Evolutionary conservation across 1,139 yeast genomes (phyloP).

Genomic region (Pneumocystis canis): DNA sequence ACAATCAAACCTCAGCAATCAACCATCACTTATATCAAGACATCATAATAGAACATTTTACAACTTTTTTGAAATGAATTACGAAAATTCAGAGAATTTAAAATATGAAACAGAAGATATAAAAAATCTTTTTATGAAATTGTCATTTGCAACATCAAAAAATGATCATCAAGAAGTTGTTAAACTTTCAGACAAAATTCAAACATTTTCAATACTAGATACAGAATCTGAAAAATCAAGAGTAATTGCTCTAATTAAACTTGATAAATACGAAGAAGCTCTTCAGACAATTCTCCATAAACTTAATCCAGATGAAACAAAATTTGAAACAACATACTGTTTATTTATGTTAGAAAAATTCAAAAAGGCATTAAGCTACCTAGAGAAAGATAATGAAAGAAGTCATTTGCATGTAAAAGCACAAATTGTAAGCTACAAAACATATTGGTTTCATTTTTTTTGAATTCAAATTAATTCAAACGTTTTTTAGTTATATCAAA

Average conservation of each 20-base stretch:
- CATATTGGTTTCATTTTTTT: not conserved
- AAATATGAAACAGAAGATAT: conserved; percentile 16
- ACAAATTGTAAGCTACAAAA: conserved; percentile 34
- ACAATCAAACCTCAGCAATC: not conserved
- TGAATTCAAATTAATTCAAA: not conserved
- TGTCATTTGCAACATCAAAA: conserved; percentile 33
- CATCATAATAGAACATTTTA: not conserved
- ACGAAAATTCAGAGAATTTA: not conserved
- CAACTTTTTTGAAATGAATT: not conserved
- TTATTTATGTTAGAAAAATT: conserved; percentile 51
- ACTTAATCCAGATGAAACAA: conserved; percentile 10
- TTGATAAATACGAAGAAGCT: conserved; percentile 54
- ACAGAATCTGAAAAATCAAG: conserved; percentile 43
- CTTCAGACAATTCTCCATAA: conserved; percentile 21
- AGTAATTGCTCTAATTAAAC: conserved; percentile 54
- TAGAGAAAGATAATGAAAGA: conserved; percentile 23
- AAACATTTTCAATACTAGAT: conserved; percentile 34
- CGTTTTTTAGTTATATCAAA: conserved; percentile 12
- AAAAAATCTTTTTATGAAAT: conserved; percentile 32
- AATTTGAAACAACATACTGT: conserved; percentile 50
- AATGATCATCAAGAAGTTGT: conserved; percentile 37
- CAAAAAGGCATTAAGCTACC: conserved; percentile 25
- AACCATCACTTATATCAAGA: not conserved
- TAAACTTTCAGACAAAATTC: conserved; percentile 30
- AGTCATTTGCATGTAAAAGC: conserved; percentile 68